phyloP scores from a whole-genome alignment of 768 basidiomycete genomes.

The Xerocomellus intermedius region DNA sequence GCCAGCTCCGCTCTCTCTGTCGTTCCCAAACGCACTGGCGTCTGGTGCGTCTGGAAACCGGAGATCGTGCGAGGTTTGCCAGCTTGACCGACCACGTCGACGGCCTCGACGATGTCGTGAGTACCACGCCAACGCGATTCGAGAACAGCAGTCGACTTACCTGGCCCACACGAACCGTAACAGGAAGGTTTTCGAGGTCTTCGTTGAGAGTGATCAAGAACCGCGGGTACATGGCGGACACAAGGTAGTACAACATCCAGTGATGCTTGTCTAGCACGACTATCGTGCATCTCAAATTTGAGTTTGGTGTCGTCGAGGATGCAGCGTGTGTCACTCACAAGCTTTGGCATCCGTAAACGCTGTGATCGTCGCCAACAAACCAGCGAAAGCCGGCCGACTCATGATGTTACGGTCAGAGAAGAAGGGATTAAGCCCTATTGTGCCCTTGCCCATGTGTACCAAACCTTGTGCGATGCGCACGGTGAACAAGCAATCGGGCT shows the following conservation, averaged over 20 bases:
- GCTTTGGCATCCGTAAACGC: slow-evolving; percentile 93
- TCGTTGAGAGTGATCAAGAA: slow-evolving; percentile 98
- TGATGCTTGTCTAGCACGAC: slow-evolving; percentile 94
- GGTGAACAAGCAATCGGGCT: slow-evolving; percentile 94
- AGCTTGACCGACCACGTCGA: slow-evolving; percentile 96
- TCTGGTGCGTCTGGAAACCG: slow-evolving; percentile 97
- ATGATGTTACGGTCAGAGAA: slow-evolving; percentile 90
- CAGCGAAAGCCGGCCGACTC: slow-evolving; percentile 86
- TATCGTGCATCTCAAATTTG: slow-evolving; percentile 30
- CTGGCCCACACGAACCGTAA: slow-evolving; percentile 94
- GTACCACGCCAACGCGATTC: not conserved
- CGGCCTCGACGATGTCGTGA: slow-evolving; percentile 52
- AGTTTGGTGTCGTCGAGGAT: not conserved
- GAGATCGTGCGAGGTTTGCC: slow-evolving; percentile 96
- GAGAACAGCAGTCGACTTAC: slow-evolving; percentile 37
- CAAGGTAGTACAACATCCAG: slow-evolving; percentile 98
- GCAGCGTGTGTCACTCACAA: slow-evolving; percentile 56
- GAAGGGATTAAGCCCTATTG: slow-evolving; percentile 95
- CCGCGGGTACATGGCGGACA: slow-evolving; percentile 95
- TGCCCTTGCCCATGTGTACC: slow-evolving; percentile 99
- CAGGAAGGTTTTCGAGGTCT: slow-evolving; percentile 78
- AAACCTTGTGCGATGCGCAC: slow-evolving; percentile 94
- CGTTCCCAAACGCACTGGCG: slow-evolving; percentile 92
- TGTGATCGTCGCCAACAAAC: slow-evolving; percentile 80
- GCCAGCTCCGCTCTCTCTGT: slow-evolving; percentile 94